Base-by-base conservation (phyloP, 2,329 filamentous ascomycete species). In the Chrysoporthe deuterocubensis region DNA sequence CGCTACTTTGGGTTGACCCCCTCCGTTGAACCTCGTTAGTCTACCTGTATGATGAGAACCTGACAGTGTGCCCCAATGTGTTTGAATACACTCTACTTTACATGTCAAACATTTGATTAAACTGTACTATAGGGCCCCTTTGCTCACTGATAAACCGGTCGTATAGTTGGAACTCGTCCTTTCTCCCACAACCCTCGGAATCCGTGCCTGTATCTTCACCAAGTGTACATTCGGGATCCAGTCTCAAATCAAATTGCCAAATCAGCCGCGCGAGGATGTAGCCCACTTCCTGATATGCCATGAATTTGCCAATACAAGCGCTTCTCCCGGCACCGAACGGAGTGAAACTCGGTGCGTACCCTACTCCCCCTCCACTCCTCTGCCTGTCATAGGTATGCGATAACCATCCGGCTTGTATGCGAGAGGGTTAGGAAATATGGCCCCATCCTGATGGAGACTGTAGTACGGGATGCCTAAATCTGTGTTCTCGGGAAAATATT, bases 161-260 rank as follows among this genome's bases (percentile, higher is more conserved):
- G 14, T 16, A 62, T 11, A 42, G 37, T n/a, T 62, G 59, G 34
- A 62, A 62, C 42, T 62, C 59, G 34, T 62, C 59, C 11, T 62
- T 62, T 42, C 18, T 50, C 59, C 18, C 59, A 4, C 59, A 26
- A 9, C 59, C 59, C 16, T 62, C 42, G 7, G 32, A 13, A 1
- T 42, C 59, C 4, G 4, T n/a, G 4, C 44, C 44, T 14, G 26
- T 62, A 8, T 42, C 59, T 50, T 62, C 59, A 8, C 59, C 59
- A 4, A 62, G 5, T 21, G 43, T 2, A 6, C 37, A 37, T 1
- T 9, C 11, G 37, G 43, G 14, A 46, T 62, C 59, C 3, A 62
- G 21, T 14, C 59, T 44, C 6, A 62, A 2, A n/a, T 48, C 42
- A 1, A 62, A 42, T 21, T 62, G 16, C 59, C 59, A 62, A 0